phyloP scores from a whole-genome alignment of 441 rosid genomes.

The Corymbia citriodora region DNA sequence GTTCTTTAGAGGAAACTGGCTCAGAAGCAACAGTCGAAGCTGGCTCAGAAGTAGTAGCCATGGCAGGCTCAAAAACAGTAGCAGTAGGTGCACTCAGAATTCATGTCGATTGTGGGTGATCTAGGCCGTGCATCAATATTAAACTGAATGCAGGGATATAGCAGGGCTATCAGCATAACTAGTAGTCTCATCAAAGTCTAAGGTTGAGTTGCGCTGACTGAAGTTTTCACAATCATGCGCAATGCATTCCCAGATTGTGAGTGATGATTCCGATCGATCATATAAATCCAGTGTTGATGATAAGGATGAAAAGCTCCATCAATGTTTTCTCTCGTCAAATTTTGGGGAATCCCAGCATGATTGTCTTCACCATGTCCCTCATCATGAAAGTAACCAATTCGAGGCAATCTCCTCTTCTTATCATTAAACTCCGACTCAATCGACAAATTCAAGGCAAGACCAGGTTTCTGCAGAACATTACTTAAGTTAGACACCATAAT shows the following conservation, averaged over 20 bases:
- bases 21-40: constrained; percentile 17
- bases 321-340: constrained; percentile 15
- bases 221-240: constrained; percentile 24
- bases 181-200: constrained; percentile 69
- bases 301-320: constrained; percentile 23
- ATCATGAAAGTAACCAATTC: constrained; percentile 34
- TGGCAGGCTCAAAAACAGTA: neutral
- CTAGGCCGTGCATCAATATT: constrained; percentile 34
- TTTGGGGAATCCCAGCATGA: constrained; percentile 19
- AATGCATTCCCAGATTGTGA: constrained; percentile 67
- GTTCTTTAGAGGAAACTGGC: constrained; percentile 26
- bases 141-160: constrained; percentile 40
- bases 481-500: too few relatives aligned
- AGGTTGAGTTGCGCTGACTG: constrained; percentile 18
- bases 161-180: constrained; percentile 70
- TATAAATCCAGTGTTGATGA: constrained; percentile 33
- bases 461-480: too few relatives aligned
- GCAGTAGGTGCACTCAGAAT: constrained; percentile 49
- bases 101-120: constrained; percentile 77
- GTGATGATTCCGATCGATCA: constrained; percentile 56
- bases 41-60: neutral
- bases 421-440: constrained; percentile 44
- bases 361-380: constrained; percentile 38
- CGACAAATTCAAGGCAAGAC: constrained; percentile 46
- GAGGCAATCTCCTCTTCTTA: constrained; percentile 65